A percentile compares a stretch with the other conserved stretches of the same genome.
Conservation (phyloP, 305 asterid species). For the Plantago coronopus region DNA sequence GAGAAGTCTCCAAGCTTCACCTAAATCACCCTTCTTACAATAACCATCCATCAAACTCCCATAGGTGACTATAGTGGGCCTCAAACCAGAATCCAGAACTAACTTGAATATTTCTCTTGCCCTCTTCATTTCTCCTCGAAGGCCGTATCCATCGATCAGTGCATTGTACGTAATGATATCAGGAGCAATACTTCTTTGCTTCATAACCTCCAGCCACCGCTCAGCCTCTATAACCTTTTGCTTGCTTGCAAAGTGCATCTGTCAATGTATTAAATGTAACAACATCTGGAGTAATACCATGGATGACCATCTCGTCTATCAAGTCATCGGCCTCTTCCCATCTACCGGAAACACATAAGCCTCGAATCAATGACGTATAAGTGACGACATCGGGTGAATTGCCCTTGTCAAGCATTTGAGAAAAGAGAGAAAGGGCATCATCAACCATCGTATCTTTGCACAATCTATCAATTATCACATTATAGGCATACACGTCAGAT, state of each 20-base stretch:
- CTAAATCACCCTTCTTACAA: not conserved
- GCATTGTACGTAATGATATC: too few species aligned
- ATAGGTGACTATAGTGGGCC: not conserved
- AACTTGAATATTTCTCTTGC: not conserved
- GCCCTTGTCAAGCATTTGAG: not conserved
- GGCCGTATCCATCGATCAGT: too few species aligned
- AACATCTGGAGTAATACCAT: not conserved
- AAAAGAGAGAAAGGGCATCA: not conserved
- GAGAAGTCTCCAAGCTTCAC: not conserved
- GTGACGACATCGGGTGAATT: not conserved
- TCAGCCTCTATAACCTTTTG: not conserved
- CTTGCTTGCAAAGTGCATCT: not conserved
- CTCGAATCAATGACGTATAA: too few species aligned
- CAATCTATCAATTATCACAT: not conserved
- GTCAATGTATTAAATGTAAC: not conserved
- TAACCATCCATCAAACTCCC: not conserved
- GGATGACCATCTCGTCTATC: not conserved
- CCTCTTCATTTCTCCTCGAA: too few species aligned
- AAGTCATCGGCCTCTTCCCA: not conserved
- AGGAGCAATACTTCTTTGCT: not conserved
- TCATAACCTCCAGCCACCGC: not conserved
- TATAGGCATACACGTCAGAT: too few species aligned
- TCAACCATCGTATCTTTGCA: not conserved
- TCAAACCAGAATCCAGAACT: too few species aligned
- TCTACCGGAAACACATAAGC: not conserved